These are phyloP conservation scores for Artemisia annua DNA, from an alignment of 129 eudicot genomes.

Conservation along the genomic window DNA sequence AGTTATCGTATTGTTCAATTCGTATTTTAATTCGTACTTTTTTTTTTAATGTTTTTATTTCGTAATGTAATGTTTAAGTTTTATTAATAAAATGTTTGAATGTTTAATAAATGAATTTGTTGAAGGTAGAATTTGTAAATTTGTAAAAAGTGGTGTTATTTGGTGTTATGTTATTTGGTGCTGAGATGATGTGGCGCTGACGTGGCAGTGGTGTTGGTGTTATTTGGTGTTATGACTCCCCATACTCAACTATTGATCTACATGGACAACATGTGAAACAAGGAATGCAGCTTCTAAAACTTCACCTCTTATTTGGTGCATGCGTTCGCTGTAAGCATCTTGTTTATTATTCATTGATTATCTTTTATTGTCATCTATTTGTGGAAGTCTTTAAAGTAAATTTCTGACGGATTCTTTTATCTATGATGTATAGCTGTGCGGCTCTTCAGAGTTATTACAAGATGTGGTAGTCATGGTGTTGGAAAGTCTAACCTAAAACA, in stretches of 20 bases:
- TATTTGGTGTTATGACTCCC: too few relatives aligned
- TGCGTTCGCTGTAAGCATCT: conserved; percentile 80
- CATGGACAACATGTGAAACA: conserved; percentile 98
- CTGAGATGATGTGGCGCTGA: too few relatives aligned
- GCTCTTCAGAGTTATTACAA: conserved; percentile 83
- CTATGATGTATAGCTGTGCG: conserved; percentile 65
- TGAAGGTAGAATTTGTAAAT: too few relatives aligned
- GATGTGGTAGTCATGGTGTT: conserved; percentile 84
- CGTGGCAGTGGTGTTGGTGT: too few relatives aligned
- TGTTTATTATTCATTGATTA: not conserved
- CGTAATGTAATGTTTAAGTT: too few relatives aligned
- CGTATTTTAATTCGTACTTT: too few relatives aligned
- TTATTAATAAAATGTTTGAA: too few relatives aligned
- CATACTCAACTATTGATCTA: conserved; percentile 92
- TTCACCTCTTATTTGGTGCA: conserved; percentile 93
- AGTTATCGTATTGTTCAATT: too few relatives aligned
- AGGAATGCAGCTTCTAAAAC: conserved; percentile 87
- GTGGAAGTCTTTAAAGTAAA: not conserved
- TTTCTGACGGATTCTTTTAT: not conserved
- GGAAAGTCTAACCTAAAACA: conserved; percentile 91
- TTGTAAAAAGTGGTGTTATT: too few relatives aligned
- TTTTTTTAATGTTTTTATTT: too few relatives aligned
- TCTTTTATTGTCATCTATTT: not conserved
- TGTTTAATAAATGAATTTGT: too few relatives aligned
- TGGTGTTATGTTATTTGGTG: too few relatives aligned